These are phyloP conservation scores for Fonsecaea monophora DNA, from an alignment of 2,329 filamentous ascomycete genomes.

Conservation along the genomic window DNA sequence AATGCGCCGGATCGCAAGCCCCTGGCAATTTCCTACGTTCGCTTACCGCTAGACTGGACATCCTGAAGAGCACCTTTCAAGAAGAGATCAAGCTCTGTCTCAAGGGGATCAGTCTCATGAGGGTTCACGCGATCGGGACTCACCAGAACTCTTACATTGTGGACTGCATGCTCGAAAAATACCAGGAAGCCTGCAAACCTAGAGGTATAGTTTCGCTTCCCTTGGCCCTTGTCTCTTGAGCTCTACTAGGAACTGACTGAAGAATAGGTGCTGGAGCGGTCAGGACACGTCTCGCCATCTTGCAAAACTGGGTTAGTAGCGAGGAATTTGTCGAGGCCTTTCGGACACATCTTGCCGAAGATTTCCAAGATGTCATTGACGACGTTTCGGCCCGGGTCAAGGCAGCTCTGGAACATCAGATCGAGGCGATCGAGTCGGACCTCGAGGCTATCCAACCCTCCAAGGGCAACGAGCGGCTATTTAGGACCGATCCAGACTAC, in stretches of 20 bases:
- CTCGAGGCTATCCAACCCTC: not conserved
- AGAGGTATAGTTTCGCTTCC: not conserved
- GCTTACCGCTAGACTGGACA: not conserved
- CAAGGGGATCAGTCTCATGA: not conserved
- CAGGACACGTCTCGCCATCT: not conserved
- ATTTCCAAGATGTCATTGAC: not conserved
- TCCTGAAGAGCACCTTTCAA: not conserved
- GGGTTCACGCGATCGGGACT: not conserved
- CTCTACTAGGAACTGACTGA: not conserved
- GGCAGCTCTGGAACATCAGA: not conserved
- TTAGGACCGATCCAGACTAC: not conserved
- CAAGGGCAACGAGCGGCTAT: not conserved
- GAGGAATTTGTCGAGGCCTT: slow-evolving; percentile 3
- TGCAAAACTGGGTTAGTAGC: not conserved
- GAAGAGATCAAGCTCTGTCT: not conserved
- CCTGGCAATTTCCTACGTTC: not conserved
- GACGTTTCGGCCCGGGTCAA: not conserved
- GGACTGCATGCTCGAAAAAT: slow-evolving; percentile 7
- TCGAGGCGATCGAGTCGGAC: slow-evolving; percentile 3
- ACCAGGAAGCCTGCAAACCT: not conserved
- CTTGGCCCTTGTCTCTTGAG: not conserved
- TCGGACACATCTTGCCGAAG: not conserved
- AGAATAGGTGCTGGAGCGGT: not conserved
- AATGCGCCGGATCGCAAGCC: not conserved
- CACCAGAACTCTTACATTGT: slow-evolving; percentile 13